phyloP scores from a whole-genome alignment of 768 basidiomycete genomes.

The Fomitopsis serialis region DNA sequence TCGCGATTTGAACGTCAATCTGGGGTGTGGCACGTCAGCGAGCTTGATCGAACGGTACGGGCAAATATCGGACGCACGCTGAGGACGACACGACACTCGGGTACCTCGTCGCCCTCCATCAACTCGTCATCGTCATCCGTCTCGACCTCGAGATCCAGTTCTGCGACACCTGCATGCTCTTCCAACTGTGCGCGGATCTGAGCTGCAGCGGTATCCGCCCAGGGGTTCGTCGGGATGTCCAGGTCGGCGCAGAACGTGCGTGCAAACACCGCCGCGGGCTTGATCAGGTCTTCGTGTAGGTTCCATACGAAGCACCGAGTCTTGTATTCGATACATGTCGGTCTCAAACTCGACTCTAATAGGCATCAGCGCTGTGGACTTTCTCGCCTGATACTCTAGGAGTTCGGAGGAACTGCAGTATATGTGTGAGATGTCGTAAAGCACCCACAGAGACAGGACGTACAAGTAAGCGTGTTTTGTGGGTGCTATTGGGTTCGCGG shows the following conservation, averaged over 20 bases:
- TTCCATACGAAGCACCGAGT: conserved; percentile 98
- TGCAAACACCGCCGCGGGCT: conserved; percentile 83
- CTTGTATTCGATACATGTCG: conserved; percentile 85
- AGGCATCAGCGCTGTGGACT: conserved; percentile 64
- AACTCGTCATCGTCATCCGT: conserved; percentile 42
- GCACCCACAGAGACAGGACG: conserved; percentile 27
- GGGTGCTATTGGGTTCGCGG: conserved; percentile 46
- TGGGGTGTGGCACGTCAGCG: conserved; percentile 26
- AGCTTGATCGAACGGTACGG: background rate
- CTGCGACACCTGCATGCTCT: conserved; percentile 79
- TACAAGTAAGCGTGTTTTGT: conserved; percentile 75
- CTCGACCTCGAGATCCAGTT: conserved; percentile 64
- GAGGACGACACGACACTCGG: conserved; percentile 78
- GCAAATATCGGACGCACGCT: conserved; percentile 46
- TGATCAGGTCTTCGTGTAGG: conserved; percentile 79
- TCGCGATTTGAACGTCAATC: conserved; percentile 97
- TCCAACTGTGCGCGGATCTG: conserved; percentile 91
- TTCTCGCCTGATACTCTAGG: conserved; percentile 56
- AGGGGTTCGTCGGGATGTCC: conserved; percentile 60
- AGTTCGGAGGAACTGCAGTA: conserved; percentile 54
- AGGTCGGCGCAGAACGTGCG: conserved; percentile 84
- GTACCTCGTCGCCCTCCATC: conserved; percentile 47
- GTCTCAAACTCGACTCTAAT: conserved; percentile 95
- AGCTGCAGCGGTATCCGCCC: conserved; percentile 74
- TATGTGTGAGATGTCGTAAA: background rate